Base-by-base conservation (phyloP, 2,329 filamentous ascomycete genomes). In the Arthrobotrys pseudoclavata region DNA sequence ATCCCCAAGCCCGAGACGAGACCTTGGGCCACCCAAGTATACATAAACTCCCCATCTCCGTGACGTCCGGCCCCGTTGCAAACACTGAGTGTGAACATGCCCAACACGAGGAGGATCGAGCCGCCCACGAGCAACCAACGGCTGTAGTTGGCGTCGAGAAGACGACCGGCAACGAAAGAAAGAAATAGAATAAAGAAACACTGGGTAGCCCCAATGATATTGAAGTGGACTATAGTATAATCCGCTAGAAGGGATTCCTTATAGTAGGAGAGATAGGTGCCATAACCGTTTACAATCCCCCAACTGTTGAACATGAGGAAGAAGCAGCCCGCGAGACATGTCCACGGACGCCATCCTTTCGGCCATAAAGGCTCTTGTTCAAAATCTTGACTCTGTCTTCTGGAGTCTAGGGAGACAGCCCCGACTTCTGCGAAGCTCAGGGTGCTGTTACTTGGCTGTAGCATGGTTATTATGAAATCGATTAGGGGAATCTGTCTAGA, bases 251-350 rank as follows among this genome's bases (percentile, higher is more conserved):
- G 62, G 1, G 74, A 77, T 15, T 67, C 52, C 7, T 70, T 61
- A 20, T 77, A 77, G 47, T 71, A 77, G 15, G 67, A 71, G 5
- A 77, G 61, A 24, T 71, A 77, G 5, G 74, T 77, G 13, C 74
- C 74, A 52, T 77, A 77, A 6, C 74, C 74, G 34, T 77, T 77
- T 20, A 77, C 74, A 22, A 77, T 55, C n/a, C 74, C 74, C 74
- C 74, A 77, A 24, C 74, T 77, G 53, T 77, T 77, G 34, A 77
- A 77, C 74, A 77, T 77, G 31, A 77, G 67, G 47, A 77, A 77
- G 67, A 77, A 77, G 22, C 74, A 77, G 10, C 74, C 74, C 9
- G 31, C 52, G 15, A 77, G 74, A 24, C 67, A 77, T 55, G 74
- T 55, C 67, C 67, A 77, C 5, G 74, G 74, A 45, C 74, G 60